Conservation (phyloP, 2,329 filamentous ascomycete genomes). For the Anisogramma anomala region DNA sequence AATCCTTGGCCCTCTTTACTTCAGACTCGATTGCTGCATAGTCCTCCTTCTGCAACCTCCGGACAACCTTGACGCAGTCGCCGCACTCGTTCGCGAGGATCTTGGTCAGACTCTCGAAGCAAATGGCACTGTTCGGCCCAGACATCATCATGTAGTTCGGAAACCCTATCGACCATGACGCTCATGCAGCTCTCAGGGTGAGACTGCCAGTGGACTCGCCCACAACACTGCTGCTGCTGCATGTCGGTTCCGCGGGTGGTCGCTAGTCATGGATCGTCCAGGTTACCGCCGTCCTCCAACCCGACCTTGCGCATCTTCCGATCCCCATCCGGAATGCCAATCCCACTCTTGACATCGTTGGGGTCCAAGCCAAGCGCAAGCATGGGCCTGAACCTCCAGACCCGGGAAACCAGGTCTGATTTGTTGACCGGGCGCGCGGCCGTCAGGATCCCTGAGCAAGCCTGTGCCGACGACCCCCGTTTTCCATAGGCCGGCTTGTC, state of each 20-base stretch:
- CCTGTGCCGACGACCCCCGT: slow-evolving; percentile 19
- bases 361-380: slow-evolving; percentile 30
- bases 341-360: slow-evolving; percentile 27
- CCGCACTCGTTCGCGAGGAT: slow-evolving; percentile 38
- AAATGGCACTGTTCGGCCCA: slow-evolving; percentile 37
- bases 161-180: slow-evolving; percentile 33
- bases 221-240: slow-evolving; percentile 24
- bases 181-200: slow-evolving; percentile 34
- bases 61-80: slow-evolving; percentile 33
- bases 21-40: slow-evolving; percentile 34
- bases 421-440: no score
- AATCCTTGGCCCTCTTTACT: slow-evolving; percentile 33
- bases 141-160: slow-evolving; percentile 39
- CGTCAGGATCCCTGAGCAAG: slow-evolving; percentile 10
- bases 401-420: slow-evolving; percentile 37
- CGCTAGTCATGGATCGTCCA: slow-evolving; percentile 30
- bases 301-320: slow-evolving; percentile 31
- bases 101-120: slow-evolving; percentile 33
- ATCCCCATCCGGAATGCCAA: slow-evolving; percentile 26
- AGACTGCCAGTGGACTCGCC: slow-evolving; percentile 27
- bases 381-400: slow-evolving; percentile 37
- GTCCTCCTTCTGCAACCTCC: slow-evolving; percentile 36
- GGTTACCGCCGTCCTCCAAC: slow-evolving; percentile 33
- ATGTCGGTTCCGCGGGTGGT: slow-evolving; percentile 27
- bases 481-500: slow-evolving; percentile 23